Evolutionary conservation across 2,329 filamentous ascomycete species (phyloP), one percentile per base, ranked within the genome.

Genomic region (Colletotrichum coccodes): DNA sequence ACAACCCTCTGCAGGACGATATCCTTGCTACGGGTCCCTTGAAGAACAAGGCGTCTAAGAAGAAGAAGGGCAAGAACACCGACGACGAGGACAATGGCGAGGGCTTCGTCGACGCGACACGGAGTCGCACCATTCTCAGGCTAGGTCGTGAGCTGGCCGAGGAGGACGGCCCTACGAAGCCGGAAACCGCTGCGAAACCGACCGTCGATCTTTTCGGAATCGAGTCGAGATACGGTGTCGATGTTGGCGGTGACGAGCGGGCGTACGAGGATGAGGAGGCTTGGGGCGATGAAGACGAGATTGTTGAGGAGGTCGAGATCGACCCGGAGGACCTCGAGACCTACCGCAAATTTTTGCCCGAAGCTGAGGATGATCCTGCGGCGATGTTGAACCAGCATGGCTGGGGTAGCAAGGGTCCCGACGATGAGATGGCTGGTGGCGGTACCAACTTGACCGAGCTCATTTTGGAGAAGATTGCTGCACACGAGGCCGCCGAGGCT

Each of bases 381-480:
- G 70, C 53, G 12, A 87, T 96, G 72, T 84, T 94, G 72, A 90
- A 91, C 28, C 56, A 71, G 77, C 89, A 92, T 49, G 88, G 88
- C 32, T 88, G 85, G 83, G 85, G 85, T 73, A 79, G 79, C 49
- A 79, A 84, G 78, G 80, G 80, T 44, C 78, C 81, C 5, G 80
- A 80, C 57, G 83, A 82, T 14, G 80, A 80, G 18, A 77, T 76
- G 63, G 76, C 81, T 34, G 81, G 85, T 40, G 83, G 83, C 46
- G 85, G 87, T 16, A 94, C 92, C 71, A 97, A 98, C 79, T 85
- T 99, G 65, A 94, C 96, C 18, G 95, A 97, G 76, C 84, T 99
- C 71, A 99, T 99, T 72, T 83, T 99, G 67, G 91, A 95, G 77
- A 97, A 97, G 82, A 99, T 99, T 76, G 94, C 94, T 5, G 92